Conservation (phyloP, 73 alveolate species). For the Blepharisma japonicum region DNA sequence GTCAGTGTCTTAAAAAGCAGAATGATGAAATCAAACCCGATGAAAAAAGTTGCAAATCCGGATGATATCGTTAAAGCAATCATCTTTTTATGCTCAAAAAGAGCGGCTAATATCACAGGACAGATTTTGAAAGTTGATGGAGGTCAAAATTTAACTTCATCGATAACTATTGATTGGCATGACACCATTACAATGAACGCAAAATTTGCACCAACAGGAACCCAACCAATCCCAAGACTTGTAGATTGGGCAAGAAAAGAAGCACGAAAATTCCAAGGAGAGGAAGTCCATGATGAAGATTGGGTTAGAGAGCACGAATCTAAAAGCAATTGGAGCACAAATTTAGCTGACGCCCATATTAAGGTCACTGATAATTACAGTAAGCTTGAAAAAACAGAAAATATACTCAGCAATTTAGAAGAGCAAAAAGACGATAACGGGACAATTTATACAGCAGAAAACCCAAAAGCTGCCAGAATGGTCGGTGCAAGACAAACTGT, state of each 20-base stretch:
- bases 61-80: slow-evolving; percentile 82
- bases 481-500: not conserved
- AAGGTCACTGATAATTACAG: not conserved
- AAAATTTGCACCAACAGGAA: not conserved
- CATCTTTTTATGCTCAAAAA: slow-evolving; percentile 72
- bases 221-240: not conserved
- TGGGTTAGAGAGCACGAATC: not conserved
- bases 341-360: slow-evolving; percentile 21
- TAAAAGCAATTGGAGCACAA: not conserved
- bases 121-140: slow-evolving; percentile 87
- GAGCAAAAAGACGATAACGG: not conserved
- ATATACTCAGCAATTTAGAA: not conserved
- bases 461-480: slow-evolving; percentile 19
- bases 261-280: not conserved
- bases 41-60: slow-evolving; percentile 66
- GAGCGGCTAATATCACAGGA: slow-evolving; percentile 80
- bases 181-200: not conserved
- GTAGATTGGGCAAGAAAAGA: not conserved
- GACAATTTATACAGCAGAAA: slow-evolving; percentile 10
- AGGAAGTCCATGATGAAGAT: not conserved
- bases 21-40: slow-evolving; percentile 68
- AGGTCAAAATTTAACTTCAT: slow-evolving; percentile 75
- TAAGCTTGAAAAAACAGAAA: not conserved
- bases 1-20: slow-evolving; percentile 58
- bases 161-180: slow-evolving; percentile 67